A percentile compares a stretch with the other conserved stretches of the same genome.
phyloP scores from a whole-genome alignment of 257 asterid genomes.

The Verbascum thapsus region DNA sequence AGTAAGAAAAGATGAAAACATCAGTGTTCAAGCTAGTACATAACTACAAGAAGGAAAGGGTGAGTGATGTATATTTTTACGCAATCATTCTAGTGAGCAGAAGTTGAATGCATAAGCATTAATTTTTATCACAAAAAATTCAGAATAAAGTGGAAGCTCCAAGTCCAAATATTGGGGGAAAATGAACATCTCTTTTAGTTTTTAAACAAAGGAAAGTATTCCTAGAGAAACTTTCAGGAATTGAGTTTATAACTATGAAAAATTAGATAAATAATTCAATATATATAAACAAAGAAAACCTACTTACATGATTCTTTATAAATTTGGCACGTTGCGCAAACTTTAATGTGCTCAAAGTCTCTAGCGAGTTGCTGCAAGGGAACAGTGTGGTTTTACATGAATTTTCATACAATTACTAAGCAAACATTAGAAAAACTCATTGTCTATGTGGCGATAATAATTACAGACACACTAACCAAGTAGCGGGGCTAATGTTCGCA shows the following conservation, averaged over 20 bases:
- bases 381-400: conserved; percentile 25
- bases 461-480: conserved; percentile 47
- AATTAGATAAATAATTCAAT: background rate
- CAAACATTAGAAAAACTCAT: too few species aligned
- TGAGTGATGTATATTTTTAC: background rate
- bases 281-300: conserved; percentile 6
- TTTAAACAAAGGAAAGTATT: background rate
- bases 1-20: conserved; percentile 19
- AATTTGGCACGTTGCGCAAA: conserved; percentile 91
- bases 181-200: background rate
- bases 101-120: conserved; percentile 5
- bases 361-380: conserved; percentile 70
- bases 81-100: background rate
- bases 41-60: background rate
- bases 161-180: conserved; percentile 4
- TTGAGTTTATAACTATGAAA: background rate
- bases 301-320: conserved; percentile 74
- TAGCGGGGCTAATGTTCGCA: conserved; percentile 93
- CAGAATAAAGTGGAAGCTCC: conserved; percentile 15
- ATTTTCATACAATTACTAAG: conserved; percentile 18
- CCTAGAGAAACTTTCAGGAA: background rate
- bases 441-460: too few species aligned
- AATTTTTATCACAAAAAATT: background rate
- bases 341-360: conserved; percentile 87
- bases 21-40: background rate